These are phyloP conservation scores for Tephrocybe rancida DNA, from an alignment of 768 basidiomycete species.

Conservation along the genomic window DNA sequence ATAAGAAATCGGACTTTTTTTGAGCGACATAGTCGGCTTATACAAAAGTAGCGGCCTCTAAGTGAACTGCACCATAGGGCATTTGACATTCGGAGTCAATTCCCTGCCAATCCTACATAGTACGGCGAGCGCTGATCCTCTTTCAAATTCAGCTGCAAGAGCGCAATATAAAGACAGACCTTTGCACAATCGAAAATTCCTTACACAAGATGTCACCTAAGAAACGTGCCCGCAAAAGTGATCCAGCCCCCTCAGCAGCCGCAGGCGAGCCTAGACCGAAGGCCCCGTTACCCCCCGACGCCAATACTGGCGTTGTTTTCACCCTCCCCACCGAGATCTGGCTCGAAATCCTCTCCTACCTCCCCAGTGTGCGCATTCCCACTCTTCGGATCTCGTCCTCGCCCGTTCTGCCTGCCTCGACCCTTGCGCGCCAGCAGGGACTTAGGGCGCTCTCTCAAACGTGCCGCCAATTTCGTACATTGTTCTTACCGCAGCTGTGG, in stretches of 20 bases:
- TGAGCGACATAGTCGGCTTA: no score
- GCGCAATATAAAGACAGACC: no score
- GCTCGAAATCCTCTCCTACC: conserved; percentile 32
- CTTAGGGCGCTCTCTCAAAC: conserved; percentile 38
- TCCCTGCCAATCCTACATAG: no score
- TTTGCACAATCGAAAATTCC: no score
- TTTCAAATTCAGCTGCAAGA: no score
- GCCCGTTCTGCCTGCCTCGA: conserved; percentile 18
- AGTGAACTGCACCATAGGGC: no score
- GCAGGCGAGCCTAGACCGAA: background rate
- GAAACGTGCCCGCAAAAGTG: conserved; percentile 4
- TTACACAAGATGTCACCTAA: conserved; percentile 6
- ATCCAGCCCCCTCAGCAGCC: background rate
- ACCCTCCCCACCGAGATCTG: conserved; percentile 31
- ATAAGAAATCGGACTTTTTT: no score
- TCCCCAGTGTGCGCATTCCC: conserved; percentile 22
- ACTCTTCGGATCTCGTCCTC: conserved; percentile 10
- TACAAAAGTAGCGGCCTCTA: no score
- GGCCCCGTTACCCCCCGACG: background rate
- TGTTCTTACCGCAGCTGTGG: conserved; percentile 33
- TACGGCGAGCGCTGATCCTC: no score
- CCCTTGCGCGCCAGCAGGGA: conserved; percentile 27
- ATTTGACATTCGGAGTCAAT: no score
- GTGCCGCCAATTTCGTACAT: conserved; percentile 24
- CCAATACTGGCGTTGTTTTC: conserved; percentile 14